These are phyloP conservation scores for Ceratobasidium theobromae DNA, from an alignment of 1,284 basidiomycete genomes.

Conservation along the genomic window DNA sequence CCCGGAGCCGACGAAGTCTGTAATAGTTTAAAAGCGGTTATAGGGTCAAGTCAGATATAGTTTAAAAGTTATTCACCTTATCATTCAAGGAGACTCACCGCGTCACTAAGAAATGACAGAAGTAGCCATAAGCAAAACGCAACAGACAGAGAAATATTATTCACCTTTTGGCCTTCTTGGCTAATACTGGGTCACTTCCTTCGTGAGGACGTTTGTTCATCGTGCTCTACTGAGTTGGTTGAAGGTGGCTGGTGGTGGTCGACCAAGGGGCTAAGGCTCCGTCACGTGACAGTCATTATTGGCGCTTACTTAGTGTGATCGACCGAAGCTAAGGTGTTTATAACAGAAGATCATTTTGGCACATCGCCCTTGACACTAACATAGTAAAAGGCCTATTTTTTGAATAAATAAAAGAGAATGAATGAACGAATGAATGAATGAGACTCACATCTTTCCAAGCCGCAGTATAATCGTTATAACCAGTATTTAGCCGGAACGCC, in stretches of 20 bases:
- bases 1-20: conserved; percentile 59
- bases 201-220: conserved; percentile 34
- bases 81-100: conserved; percentile 37
- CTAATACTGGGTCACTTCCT: conserved; percentile 6
- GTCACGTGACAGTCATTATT: too few species aligned
- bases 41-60: conserved; percentile 61
- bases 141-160: background rate
- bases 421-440: too few species aligned
- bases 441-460: too few species aligned
- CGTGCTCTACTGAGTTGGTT: background rate
- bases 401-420: too few species aligned
- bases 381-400: too few species aligned
- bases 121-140: conserved; percentile 37
- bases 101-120: conserved; percentile 35
- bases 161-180: conserved; percentile 35
- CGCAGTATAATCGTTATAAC: too few species aligned
- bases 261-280: too few species aligned
- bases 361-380: too few species aligned
- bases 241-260: background rate
- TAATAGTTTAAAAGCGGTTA: conserved; percentile 58
- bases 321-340: too few species aligned
- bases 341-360: too few species aligned
- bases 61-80: conserved; percentile 68
- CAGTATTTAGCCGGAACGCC: too few species aligned
- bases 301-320: too few species aligned